These are phyloP conservation scores for Bathelium albidoporum DNA, from an alignment of 495 filamentous ascomycete species.

Conservation along the genomic window DNA sequence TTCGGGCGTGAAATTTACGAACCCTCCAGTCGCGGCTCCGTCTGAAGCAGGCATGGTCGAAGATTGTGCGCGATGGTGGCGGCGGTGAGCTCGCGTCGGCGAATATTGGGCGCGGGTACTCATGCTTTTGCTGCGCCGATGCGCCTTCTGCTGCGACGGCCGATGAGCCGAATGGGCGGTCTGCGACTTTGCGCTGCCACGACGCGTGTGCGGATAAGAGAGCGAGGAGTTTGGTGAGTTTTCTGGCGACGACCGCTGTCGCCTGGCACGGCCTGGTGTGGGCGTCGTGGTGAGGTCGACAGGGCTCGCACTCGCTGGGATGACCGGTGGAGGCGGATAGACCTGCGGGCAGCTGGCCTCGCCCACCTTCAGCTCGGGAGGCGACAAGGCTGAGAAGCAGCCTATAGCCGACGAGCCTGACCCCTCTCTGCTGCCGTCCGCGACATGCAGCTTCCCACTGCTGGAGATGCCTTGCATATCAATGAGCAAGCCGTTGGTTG, in stretches of 20 bases:
- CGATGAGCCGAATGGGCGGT: not conserved
- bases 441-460: not conserved
- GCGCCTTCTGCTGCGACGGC: slow-evolving; percentile 8
- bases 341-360: not conserved
- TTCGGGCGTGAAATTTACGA: slow-evolving; percentile 84
- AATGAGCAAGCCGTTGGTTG: not conserved
- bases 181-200: not conserved
- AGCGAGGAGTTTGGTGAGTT: not conserved
- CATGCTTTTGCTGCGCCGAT: slow-evolving; percentile 12
- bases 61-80: slow-evolving; percentile 9
- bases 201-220: not conserved
- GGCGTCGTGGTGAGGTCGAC: not conserved
- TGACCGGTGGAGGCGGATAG: not conserved
- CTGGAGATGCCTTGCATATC: not conserved
- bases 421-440: not conserved
- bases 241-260: not conserved
- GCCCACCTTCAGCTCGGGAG: not conserved
- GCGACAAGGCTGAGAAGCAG: slow-evolving; percentile 2
- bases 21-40: slow-evolving; percentile 44
- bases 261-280: not conserved
- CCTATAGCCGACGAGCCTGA: not conserved
- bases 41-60: not conserved
- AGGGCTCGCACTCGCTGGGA: not conserved
- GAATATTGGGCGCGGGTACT: not conserved
- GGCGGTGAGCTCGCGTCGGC: slow-evolving; percentile 6